A percentile compares a stretch with the other conserved stretches of the same genome.
phyloP scores from a whole-genome alignment of 306 rosid genomes.

The Bauhinia variegata region DNA sequence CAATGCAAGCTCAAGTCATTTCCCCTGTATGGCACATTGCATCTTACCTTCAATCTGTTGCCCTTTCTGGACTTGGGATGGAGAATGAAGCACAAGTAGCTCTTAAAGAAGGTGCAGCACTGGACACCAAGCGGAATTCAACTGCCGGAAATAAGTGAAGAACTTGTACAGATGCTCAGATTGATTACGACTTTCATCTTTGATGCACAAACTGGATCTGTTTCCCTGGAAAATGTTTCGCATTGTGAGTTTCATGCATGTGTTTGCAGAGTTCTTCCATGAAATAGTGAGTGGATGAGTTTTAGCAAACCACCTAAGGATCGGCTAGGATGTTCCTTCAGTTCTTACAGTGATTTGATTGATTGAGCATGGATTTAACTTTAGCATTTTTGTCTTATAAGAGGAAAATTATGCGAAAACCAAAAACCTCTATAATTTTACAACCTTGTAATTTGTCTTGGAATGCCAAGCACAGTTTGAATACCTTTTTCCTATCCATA shows the following conservation, averaged over 20 bases:
- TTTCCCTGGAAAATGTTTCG: slow-evolving; percentile 16
- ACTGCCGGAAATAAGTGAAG: slow-evolving; percentile 56
- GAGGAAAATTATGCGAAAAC: slow-evolving; percentile 28
- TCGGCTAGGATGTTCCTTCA: slow-evolving; percentile 43
- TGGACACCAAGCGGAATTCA: slow-evolving; percentile 62
- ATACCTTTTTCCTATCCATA: too few relatives aligned
- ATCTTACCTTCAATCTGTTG: slow-evolving; percentile 77
- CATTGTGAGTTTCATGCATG: slow-evolving; percentile 14
- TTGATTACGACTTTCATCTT: slow-evolving; percentile 35
- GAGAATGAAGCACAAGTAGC: slow-evolving; percentile 70
- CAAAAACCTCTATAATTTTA: slow-evolving; percentile 21
- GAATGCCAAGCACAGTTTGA: slow-evolving; percentile 27
- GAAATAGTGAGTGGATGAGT: slow-evolving; percentile 43
- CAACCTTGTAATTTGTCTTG: slow-evolving; percentile 20
- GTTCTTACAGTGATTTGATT: slow-evolving; percentile 42
- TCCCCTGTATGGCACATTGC: slow-evolving; percentile 83
- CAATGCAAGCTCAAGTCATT: slow-evolving; percentile 72
- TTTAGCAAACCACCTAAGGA: slow-evolving; percentile 48
- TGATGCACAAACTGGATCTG: slow-evolving; percentile 17
- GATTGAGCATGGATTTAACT: slow-evolving; percentile 39
- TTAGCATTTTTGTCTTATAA: slow-evolving; percentile 4
- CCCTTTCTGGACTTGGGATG: slow-evolving; percentile 63
- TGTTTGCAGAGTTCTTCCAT: slow-evolving; percentile 31
- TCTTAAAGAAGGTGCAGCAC: slow-evolving; percentile 65
- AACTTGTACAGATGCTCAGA: slow-evolving; percentile 38